Conservation (phyloP, 257 asterid genomes). For the Lycium ferocissimum region DNA sequence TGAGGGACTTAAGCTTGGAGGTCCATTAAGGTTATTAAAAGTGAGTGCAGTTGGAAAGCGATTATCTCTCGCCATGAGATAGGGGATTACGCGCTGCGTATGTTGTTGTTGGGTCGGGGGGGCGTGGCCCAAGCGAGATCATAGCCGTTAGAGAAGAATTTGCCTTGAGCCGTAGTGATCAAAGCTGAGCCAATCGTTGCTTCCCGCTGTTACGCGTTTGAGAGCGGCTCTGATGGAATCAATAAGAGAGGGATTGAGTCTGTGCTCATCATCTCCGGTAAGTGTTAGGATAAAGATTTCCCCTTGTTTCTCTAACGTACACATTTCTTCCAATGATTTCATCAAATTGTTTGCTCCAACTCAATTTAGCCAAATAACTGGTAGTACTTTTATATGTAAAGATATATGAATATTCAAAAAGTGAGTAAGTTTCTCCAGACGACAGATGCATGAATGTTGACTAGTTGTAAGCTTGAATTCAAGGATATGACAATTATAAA, state of each 20-base stretch:
- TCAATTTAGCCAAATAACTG: background rate
- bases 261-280: slow-evolving; percentile 63
- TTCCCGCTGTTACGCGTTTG: slow-evolving; percentile 38
- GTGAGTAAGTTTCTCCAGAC: too few species aligned
- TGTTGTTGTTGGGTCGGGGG: too few species aligned
- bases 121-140: slow-evolving; percentile 59
- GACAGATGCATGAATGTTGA: too few species aligned
- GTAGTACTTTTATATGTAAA: background rate
- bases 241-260: slow-evolving; percentile 54
- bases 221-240: slow-evolving; percentile 58
- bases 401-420: background rate
- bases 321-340: slow-evolving; percentile 37
- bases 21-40: too few species aligned
- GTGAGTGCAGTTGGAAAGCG: too few species aligned
- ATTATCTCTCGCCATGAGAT: too few species aligned
- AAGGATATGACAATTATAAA: background rate
- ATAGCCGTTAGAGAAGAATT: slow-evolving; percentile 72
- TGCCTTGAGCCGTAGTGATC: slow-evolving; percentile 68
- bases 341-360: background rate
- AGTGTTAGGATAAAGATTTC: slow-evolving; percentile 62
- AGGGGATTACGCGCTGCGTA: too few species aligned
- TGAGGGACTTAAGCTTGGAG: slow-evolving; percentile 52
- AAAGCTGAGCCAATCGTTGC: slow-evolving; percentile 50
- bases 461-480: too few species aligned
- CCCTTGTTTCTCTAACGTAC: slow-evolving; percentile 53